Evolutionary conservation across 208 protist species (phyloP).

Genomic region (Acanthamoeba culbertsoni): DNA sequence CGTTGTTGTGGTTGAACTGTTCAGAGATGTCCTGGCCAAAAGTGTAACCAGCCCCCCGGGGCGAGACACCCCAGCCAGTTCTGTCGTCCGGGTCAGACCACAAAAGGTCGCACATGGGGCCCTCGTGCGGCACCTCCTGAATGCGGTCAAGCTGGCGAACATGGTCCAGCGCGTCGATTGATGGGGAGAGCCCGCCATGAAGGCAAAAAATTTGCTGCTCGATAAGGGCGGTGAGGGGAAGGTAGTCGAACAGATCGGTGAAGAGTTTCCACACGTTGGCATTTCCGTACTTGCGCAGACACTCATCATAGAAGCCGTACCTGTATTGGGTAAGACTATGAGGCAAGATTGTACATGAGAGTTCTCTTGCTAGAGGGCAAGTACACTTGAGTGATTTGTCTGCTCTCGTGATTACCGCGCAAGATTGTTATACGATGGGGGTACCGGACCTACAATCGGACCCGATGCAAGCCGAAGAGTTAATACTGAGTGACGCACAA

Average conservation of each 20-base stretch:
- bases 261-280: constrained; percentile 99
- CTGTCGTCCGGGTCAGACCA: constrained; percentile 98
- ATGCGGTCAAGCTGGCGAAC: constrained; percentile 86
- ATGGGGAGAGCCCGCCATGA: constrained; percentile 98
- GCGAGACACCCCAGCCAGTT: constrained; percentile 95
- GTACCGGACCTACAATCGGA: constrained; percentile 73
- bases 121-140: constrained; percentile 98
- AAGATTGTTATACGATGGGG: constrained; percentile 80
- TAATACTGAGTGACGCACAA: neutral
- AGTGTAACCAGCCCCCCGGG: constrained; percentile 96
- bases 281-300: constrained; percentile 97
- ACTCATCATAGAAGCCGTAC: constrained; percentile 99
- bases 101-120: constrained; percentile 98
- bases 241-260: constrained; percentile 99
- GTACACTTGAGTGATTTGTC: constrained; percentile 83
- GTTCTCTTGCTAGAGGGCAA: neutral
- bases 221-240: constrained; percentile 97
- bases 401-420: constrained; percentile 88
- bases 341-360: neutral
- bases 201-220: constrained; percentile 98
- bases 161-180: constrained; percentile 94
- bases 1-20: constrained; percentile 98
- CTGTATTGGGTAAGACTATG: neutral
- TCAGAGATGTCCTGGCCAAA: constrained; percentile 98
- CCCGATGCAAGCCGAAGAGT: neutral